phyloP scores from a whole-genome alignment of 2,329 filamentous ascomycete genomes.

The Phialophora verrucosa region DNA sequence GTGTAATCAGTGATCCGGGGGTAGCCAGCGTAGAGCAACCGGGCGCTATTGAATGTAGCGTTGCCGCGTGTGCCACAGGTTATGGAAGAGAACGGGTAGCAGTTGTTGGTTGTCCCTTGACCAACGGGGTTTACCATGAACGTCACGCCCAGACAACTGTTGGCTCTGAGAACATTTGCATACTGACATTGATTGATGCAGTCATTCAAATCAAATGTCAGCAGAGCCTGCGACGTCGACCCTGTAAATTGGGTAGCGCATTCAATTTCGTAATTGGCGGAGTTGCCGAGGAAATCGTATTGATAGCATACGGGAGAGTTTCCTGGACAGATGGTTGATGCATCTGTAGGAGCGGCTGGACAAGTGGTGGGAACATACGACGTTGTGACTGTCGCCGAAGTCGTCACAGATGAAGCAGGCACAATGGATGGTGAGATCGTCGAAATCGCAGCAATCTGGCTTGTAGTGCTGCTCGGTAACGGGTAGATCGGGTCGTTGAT shows the following conservation, averaged over 20 bases:
- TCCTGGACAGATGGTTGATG: slow-evolving; percentile 19
- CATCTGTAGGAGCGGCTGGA: slow-evolving; percentile 19
- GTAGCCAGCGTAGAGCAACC: slow-evolving; percentile 30
- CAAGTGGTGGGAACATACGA: slow-evolving; percentile 15
- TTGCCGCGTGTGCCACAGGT: slow-evolving; percentile 28
- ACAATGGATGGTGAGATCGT: not conserved
- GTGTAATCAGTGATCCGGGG: slow-evolving; percentile 30
- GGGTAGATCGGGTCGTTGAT: slow-evolving; percentile 25
- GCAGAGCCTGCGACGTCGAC: slow-evolving; percentile 10
- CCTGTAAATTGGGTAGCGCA: slow-evolving; percentile 28
- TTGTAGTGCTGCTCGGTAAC: slow-evolving; percentile 14
- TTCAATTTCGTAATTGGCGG: slow-evolving; percentile 32
- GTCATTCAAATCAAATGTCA: slow-evolving; percentile 27
- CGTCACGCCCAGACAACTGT: slow-evolving; percentile 30
- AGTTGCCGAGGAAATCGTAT: slow-evolving; percentile 26
- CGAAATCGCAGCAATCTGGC: slow-evolving; percentile 1
- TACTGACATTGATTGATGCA: slow-evolving; percentile 33
- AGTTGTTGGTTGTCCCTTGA: slow-evolving; percentile 32
- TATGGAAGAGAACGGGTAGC: slow-evolving; percentile 22
- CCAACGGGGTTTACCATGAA: slow-evolving; percentile 14
- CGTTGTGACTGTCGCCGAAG: slow-evolving; percentile 15
- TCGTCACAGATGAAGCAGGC: slow-evolving; percentile 10
- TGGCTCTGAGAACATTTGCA: slow-evolving; percentile 20
- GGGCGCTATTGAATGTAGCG: slow-evolving; percentile 24
- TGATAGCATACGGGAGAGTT: slow-evolving; percentile 29